Base-by-base conservation (phyloP, 331 rosid species). In the Ulmus americana region DNA sequence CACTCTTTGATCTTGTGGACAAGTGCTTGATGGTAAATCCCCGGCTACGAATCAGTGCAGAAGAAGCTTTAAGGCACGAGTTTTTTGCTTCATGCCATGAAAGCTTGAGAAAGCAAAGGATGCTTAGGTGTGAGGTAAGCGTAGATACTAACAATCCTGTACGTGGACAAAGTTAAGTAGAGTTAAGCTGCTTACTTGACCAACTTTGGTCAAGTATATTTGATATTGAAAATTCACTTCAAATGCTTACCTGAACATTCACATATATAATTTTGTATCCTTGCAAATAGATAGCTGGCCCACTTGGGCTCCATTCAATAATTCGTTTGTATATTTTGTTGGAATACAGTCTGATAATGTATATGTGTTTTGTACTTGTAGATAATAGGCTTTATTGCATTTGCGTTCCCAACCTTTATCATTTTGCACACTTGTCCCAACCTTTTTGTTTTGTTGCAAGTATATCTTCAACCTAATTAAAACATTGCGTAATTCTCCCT, bases 11-110 rank as follows among this genome's bases (percentile, higher is more conserved):
- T 73, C 75, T 72, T 28, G 75, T 77, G 35, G 72, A 72, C 20
- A 77, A 72, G 61, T 72, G 82, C 68, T 41, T 77, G 15, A 63
- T 75, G 22, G 75, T 72, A 22, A 77, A 72, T 65, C 78, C 78
- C 6, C 72, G 78, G 64, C 70, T 50, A 50, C 51, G 82, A 60
- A 72, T 68, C 70, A 72, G 65, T 10, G 74, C 82, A 57, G 82
- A 72, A 42, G 82, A 77, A 68, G 78, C 82, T 59, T 71, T 72
- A 4, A 64, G 53, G 39, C 82, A 77, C 3, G 75, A 77, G 45
- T 77, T 72, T 56, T 77, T 77, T 43, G 61, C 56, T 61, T 16
- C 70, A 43, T 71, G 81, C 77, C 67, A 61, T 5, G 81, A 71
- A 70, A 71, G 70, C 52, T 65, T 71, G 65, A 68, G 66, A 55